phyloP scores from a whole-genome alignment of 2,329 filamentous ascomycete species.

The Alternaria ethzedia region DNA sequence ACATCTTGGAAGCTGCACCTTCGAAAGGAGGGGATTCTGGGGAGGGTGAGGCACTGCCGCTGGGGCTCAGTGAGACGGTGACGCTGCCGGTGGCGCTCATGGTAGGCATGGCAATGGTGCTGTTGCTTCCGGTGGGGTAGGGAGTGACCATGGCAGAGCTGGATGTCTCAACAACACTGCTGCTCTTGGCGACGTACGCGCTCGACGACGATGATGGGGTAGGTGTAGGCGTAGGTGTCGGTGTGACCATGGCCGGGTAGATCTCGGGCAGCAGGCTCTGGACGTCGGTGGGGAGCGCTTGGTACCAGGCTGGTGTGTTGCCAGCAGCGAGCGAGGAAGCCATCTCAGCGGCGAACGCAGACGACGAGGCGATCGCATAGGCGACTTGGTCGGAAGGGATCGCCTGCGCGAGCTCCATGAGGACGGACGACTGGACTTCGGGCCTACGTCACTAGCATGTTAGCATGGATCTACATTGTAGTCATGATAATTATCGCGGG shows the following conservation, averaged over 20 bases:
- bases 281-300: constrained; percentile 53
- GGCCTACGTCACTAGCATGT: constrained; percentile 18
- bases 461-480: constrained; percentile 6
- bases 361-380: constrained; percentile 51
- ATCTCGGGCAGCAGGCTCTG: constrained; percentile 51
- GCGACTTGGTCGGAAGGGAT: constrained; percentile 51
- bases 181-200: constrained; percentile 4
- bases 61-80: constrained; percentile 8
- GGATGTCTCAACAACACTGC: not conserved
- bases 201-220: not conserved
- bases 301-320: constrained; percentile 54
- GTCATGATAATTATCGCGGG: not conserved
- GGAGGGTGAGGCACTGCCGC: constrained; percentile 10
- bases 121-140: constrained; percentile 8
- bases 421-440: constrained; percentile 46
- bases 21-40: constrained; percentile 18
- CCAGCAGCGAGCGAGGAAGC: constrained; percentile 53
- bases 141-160: not conserved
- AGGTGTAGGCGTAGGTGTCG: constrained; percentile 24
- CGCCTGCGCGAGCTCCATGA: constrained; percentile 53
- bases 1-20: constrained; percentile 43
- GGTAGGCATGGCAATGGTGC: constrained; percentile 6
- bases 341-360: constrained; percentile 51
- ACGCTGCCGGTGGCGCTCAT: constrained; percentile 15
- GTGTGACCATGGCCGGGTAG: constrained; percentile 34